Conservation (phyloP, 257 asterid genomes). For the Parsonsia alboflavescens region DNA sequence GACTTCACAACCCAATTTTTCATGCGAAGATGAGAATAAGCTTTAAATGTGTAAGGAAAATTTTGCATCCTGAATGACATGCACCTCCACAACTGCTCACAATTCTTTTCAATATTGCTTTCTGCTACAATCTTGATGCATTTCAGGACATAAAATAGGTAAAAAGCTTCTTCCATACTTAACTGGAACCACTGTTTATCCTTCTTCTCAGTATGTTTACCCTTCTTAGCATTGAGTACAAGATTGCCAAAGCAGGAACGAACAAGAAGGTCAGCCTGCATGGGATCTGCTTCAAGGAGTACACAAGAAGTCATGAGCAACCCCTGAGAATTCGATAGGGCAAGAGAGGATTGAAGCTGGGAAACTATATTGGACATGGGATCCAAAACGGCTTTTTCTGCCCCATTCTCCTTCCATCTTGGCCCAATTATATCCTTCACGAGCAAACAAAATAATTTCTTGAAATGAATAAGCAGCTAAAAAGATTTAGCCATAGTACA, state of each 20-base stretch:
- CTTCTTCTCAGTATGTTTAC: neutral
- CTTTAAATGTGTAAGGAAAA: slow-evolving; percentile 43
- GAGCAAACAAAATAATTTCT: neutral
- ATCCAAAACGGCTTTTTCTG: slow-evolving; percentile 38
- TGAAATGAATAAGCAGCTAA: too few relatives aligned
- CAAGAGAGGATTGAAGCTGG: slow-evolving; percentile 49
- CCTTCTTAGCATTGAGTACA: slow-evolving; percentile 34
- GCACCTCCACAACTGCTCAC: slow-evolving; percentile 50
- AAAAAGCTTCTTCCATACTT: slow-evolving; percentile 68
- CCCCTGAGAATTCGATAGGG: slow-evolving; percentile 43
- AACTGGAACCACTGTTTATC: slow-evolving; percentile 65
- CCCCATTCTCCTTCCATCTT: slow-evolving; percentile 51
- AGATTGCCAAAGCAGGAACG: slow-evolving; percentile 66
- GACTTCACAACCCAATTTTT: slow-evolving; percentile 78
- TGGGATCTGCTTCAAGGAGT: slow-evolving; percentile 53
- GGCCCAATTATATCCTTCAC: slow-evolving; percentile 28
- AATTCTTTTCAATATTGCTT: slow-evolving; percentile 21
- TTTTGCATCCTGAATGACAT: slow-evolving; percentile 32
- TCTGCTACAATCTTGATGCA: slow-evolving; percentile 53
- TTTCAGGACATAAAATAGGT: slow-evolving; percentile 41
- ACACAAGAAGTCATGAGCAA: slow-evolving; percentile 43
- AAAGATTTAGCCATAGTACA: neutral
- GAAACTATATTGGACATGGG: slow-evolving; percentile 42
- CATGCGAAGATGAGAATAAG: slow-evolving; percentile 65
- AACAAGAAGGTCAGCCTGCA: slow-evolving; percentile 50